Evolutionary conservation across 805 yeast genomes (phyloP).

Genomic region (Cyberlindnera bimundalis): DNA sequence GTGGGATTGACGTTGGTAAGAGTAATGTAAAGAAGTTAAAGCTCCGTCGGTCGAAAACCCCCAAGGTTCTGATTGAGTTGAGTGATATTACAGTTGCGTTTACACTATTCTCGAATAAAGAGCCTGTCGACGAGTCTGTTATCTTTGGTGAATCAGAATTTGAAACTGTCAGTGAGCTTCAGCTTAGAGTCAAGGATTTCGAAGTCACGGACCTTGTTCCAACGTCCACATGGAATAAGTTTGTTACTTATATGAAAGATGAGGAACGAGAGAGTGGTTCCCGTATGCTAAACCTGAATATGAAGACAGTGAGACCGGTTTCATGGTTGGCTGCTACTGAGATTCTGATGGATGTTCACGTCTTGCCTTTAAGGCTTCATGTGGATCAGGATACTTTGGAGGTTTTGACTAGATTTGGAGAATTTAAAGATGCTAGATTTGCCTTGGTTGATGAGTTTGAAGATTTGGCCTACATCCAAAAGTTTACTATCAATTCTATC

Average conservation of each 20-base stretch:
- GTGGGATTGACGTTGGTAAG: constrained; percentile 23
- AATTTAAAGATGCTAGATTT: constrained; percentile 71
- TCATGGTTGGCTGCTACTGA: constrained; percentile 66
- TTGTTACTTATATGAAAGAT: constrained; percentile 64
- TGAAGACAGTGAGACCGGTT: constrained; percentile 65
- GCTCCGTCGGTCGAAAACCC: constrained; percentile 59
- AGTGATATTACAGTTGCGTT: constrained; percentile 49
- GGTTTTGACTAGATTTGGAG: constrained; percentile 74
- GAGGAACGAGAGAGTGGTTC: constrained; percentile 67
- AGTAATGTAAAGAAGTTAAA: constrained; percentile 41
- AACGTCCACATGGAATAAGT: constrained; percentile 88
- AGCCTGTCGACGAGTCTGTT: constrained; percentile 34
- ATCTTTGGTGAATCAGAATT: constrained; percentile 29
- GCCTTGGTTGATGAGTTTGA: constrained; percentile 55
- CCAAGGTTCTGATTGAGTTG: constrained; percentile 57
- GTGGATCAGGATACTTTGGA: constrained; percentile 94
- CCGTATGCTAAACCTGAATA: constrained; percentile 51
- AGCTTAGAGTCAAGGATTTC: constrained; percentile 48
- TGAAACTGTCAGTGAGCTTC: constrained; percentile 47
- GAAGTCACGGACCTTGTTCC: constrained; percentile 74
- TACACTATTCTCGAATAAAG: constrained; percentile 42
- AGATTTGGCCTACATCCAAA: constrained; percentile 66
- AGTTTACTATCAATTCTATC: constrained; percentile 57
- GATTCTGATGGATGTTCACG: constrained; percentile 45
- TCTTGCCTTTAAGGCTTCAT: constrained; percentile 76